Base-by-base conservation (phyloP, 2,329 filamentous ascomycete species). In the Colletotrichum abscissum region DNA sequence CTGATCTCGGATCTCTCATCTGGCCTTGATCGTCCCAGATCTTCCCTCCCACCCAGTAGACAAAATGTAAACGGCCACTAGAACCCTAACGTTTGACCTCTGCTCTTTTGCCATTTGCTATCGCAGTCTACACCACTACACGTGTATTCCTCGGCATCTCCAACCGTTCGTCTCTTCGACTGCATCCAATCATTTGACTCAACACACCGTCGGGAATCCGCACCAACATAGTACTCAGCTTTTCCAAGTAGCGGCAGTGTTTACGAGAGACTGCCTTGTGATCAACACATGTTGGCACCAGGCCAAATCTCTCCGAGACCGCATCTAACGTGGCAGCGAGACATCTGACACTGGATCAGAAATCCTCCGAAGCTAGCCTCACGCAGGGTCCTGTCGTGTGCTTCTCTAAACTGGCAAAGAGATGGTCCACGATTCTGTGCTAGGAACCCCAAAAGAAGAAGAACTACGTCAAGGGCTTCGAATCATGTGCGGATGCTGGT, bases 1-100 rank as follows among this genome's bases (percentile, higher is more conserved):
- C 67, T 73, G 71, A 70, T 73, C 55, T 73, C 55, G 70, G 46
- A 70, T 73, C 55, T 73, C 55, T 73, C 55, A 70, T 66, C 71
- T 66, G 56, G 67, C 67, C 56, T 55, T 54, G 28, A 59, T 66
- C 67, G 35, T 60, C 60, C 71, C n/a, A 65, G 54, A 57, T 70
- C 35, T 56, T 35, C 24, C 59, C 26, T 30, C 35, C 38, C 33
- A 33, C 30, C 30, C 3, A 33, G 30, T 9, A 33, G 30, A 33
- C 9, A 33, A 33, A 33, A 33, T 4, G 30, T 35, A 35, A 35
- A 73, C 66, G 59, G 60, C 59, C 42, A 57, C 35, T 66, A 7
- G 12, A 42, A 42, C 14, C 38, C 38, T 42, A 5, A 16, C 38
- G 14, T 16, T 7, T 19, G 38, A 5, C 14, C 7, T 28, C 28